A percentile compares a stretch with the other conserved stretches of the same genome.
These are phyloP conservation scores for Thuidium tamariscinum DNA, from an alignment of 225 moss, liverwort and hornwort genomes.

Conservation along the genomic window DNA sequence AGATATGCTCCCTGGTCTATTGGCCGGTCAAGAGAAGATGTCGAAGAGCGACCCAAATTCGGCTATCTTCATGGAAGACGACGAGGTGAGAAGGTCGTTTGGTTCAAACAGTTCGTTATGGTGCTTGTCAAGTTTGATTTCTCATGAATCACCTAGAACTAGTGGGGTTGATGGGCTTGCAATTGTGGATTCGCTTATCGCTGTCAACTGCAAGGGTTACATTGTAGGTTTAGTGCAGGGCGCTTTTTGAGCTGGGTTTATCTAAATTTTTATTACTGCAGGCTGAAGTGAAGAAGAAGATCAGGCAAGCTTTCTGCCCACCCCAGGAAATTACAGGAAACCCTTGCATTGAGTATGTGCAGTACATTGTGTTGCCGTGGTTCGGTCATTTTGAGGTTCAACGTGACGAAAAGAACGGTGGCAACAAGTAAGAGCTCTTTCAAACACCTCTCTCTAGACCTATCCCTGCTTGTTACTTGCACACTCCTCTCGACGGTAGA, in stretches of 20 bases:
- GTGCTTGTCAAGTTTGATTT: neutral
- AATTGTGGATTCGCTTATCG: neutral
- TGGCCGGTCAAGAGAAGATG: slow-evolving; percentile 92
- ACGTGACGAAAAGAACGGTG: slow-evolving; percentile 56
- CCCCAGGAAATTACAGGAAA: slow-evolving; percentile 47
- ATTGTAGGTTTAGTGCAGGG: neutral
- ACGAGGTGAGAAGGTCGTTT: slow-evolving; percentile 29
- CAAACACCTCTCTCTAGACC: neutral
- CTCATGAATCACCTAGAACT: neutral
- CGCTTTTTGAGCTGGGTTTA: neutral
- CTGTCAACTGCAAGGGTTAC: neutral
- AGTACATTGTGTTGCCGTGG: slow-evolving; percentile 82
- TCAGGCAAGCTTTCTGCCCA: slow-evolving; percentile 73
- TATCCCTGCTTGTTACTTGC: neutral
- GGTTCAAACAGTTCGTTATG: neutral
- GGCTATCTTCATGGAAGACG: slow-evolving; percentile 94
- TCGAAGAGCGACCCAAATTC: slow-evolving; percentile 87
- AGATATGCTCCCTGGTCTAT: slow-evolving; percentile 77
- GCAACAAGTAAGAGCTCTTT: slow-evolving; percentile 44
- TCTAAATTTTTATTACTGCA: slow-evolving; percentile 1
- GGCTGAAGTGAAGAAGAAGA: slow-evolving; percentile 74
- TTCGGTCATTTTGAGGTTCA: slow-evolving; percentile 61
- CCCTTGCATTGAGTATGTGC: slow-evolving; percentile 74
- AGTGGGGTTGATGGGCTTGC: neutral
- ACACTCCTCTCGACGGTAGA: neutral